phyloP scores from a whole-genome alignment of 805 yeast species.

The Ogataea degrootiae region DNA sequence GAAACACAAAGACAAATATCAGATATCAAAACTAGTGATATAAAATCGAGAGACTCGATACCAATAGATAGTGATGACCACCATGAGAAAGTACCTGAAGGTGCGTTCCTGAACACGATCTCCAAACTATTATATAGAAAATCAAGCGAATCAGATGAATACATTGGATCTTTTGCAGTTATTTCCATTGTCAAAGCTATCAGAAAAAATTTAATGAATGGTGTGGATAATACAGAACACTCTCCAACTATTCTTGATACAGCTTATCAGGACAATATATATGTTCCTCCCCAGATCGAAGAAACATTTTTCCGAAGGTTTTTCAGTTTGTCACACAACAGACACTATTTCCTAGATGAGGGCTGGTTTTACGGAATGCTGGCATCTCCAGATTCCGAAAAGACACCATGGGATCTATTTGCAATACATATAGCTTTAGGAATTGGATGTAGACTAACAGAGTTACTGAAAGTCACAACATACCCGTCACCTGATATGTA shows the following conservation, averaged over 20 bases:
- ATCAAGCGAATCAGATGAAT: slow-evolving; percentile 14
- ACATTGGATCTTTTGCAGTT: slow-evolving; percentile 21
- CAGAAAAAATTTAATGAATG: slow-evolving; percentile 14
- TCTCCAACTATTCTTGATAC: slow-evolving; percentile 11
- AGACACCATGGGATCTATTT: slow-evolving; percentile 16
- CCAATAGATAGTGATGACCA: not conserved
- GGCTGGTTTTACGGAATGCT: slow-evolving; percentile 6
- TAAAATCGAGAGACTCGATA: too few relatives aligned
- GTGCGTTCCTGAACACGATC: slow-evolving; percentile 4
- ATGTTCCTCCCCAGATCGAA: slow-evolving; percentile 13
- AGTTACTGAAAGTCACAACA: slow-evolving; percentile 13
- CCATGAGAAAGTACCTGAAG: slow-evolving; percentile 1
- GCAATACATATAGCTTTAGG: slow-evolving; percentile 14
- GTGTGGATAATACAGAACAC: slow-evolving; percentile 1
- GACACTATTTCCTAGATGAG: slow-evolving; percentile 16
- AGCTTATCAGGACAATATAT: slow-evolving; percentile 8
- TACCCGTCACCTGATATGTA: slow-evolving; percentile 19
- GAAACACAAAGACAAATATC: too few relatives aligned
- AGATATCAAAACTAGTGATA: too few relatives aligned
- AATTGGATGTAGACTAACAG: slow-evolving; percentile 17
- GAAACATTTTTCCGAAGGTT: slow-evolving; percentile 10
- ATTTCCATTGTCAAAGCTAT: slow-evolving; percentile 21
- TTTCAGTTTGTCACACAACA: slow-evolving; percentile 15
- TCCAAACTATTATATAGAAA: slow-evolving; percentile 12
- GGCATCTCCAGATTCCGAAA: slow-evolving; percentile 4